These are phyloP conservation scores for Kwoniella europaea DNA, from an alignment of 768 basidiomycete genomes.

Conservation along the genomic window DNA sequence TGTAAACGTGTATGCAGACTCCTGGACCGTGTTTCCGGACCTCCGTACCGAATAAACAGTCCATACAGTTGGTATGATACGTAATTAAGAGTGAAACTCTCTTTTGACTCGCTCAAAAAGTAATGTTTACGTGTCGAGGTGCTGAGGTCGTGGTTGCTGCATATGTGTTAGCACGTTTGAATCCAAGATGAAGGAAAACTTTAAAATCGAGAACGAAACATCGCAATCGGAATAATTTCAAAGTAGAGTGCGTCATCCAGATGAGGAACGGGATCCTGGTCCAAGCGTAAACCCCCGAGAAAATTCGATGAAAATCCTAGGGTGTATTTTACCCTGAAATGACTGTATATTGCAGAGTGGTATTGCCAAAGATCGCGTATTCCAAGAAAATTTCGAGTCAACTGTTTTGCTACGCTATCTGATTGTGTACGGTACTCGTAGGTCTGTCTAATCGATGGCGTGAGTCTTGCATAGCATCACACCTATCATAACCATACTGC, in stretches of 20 bases:
- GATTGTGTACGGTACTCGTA: background rate
- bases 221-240: background rate
- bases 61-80: background rate
- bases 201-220: too few species aligned
- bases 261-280: background rate
- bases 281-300: background rate
- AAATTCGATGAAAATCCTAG: background rate
- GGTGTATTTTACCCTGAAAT: background rate
- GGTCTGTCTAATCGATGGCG: constrained; percentile 7
- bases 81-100: background rate
- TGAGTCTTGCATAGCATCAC: background rate
- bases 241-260: background rate
- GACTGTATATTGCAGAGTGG: background rate
- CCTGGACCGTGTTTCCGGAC: background rate
- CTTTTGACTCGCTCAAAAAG: background rate
- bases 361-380: background rate
- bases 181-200: background rate
- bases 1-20: background rate
- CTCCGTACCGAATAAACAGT: background rate
- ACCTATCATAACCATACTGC: background rate
- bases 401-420: background rate
- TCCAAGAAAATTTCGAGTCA: background rate
- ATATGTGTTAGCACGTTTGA: background rate
- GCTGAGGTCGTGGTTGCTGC: too few species aligned
- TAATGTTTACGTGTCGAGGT: background rate